Evolutionary conservation across 148 eudicot species (phyloP).

Genomic region (Salicornia ramosissima): DNA sequence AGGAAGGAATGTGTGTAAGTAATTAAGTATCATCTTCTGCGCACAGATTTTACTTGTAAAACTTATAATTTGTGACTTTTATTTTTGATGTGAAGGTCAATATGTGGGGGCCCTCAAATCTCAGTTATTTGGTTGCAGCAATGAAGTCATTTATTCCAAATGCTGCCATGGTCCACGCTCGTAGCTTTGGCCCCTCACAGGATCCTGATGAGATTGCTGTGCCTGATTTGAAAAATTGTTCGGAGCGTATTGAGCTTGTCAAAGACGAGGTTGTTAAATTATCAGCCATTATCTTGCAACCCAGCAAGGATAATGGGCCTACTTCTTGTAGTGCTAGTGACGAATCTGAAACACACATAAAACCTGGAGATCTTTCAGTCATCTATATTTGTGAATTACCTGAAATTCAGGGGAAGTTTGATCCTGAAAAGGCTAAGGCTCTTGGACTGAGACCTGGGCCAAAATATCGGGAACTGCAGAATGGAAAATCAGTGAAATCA

Average conservation of each 20-base stretch:
- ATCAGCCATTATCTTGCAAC: constrained; percentile 76
- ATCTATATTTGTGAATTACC: constrained; percentile 80
- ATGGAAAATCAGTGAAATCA: constrained; percentile 61
- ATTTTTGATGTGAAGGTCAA: constrained; percentile 60
- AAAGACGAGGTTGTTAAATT: constrained; percentile 82
- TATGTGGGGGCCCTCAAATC: constrained; percentile 84
- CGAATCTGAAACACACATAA: constrained; percentile 22
- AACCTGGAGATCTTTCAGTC: constrained; percentile 79
- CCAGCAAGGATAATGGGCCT: constrained; percentile 24
- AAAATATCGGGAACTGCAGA: constrained; percentile 74
- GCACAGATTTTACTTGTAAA: constrained; percentile 11
- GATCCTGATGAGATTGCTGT: constrained; percentile 31
- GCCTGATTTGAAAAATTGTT: constrained; percentile 28
- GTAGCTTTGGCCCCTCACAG: constrained; percentile 62
- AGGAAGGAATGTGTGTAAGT: constrained; percentile 87
- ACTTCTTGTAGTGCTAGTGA: constrained; percentile 15
- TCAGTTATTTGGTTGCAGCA: constrained; percentile 61
- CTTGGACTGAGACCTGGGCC: constrained; percentile 83
- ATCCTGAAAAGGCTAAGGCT: constrained; percentile 76
- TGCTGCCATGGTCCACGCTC: constrained; percentile 93
- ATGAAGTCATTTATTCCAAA: constrained; percentile 89
- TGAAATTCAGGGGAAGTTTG: constrained; percentile 81
- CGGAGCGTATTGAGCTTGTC: constrained; percentile 56
- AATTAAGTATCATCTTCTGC: constrained; percentile 36
- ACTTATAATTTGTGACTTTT: constrained; percentile 1